A percentile compares a stretch with the other conserved stretches of the same genome.
Conservation (phyloP, 2,329 filamentous ascomycete species). For the Pyrenophora teres region DNA sequence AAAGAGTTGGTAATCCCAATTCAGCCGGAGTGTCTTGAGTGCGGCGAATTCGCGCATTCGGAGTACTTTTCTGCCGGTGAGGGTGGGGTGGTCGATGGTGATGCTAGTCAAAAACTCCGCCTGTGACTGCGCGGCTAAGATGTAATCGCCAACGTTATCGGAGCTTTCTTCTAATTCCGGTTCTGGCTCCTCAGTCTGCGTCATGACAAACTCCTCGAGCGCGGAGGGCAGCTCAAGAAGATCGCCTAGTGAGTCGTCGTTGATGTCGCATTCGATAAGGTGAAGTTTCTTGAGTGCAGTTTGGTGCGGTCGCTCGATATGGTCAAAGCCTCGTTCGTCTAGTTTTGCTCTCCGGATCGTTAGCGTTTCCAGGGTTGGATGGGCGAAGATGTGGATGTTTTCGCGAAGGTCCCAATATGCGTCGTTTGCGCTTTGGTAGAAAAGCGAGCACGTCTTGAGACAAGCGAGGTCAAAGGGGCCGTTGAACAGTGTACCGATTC, state of each 20-base stretch:
- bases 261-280: conserved; percentile 42
- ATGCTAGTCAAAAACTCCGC: conserved; percentile 35
- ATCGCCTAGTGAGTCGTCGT: conserved; percentile 38
- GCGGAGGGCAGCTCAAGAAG: conserved; percentile 39
- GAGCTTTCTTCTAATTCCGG: conserved; percentile 40
- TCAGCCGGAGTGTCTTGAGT: conserved; percentile 33
- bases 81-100: conserved; percentile 35
- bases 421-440: conserved; percentile 40
- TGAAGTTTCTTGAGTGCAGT: conserved; percentile 35
- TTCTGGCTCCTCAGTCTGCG: conserved; percentile 36
- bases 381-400: conserved; percentile 44
- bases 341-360: conserved; percentile 38
- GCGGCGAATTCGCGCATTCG: conserved; percentile 36
- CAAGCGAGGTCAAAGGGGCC: conserved; percentile 42
- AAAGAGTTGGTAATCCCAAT: conserved; percentile 42
- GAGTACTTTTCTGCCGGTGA: conserved; percentile 36
- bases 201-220: conserved; percentile 42
- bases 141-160: conserved; percentile 41
- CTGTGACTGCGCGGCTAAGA: conserved; percentile 36
- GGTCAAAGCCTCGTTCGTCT: conserved; percentile 39
- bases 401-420: conserved; percentile 42
- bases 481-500: conserved; percentile 41
- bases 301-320: conserved; percentile 36
- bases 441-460: conserved; percentile 37
- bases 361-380: conserved; percentile 34